Evolutionary conservation across 768 basidiomycete genomes (phyloP).

Genomic region (Leccinum uliginosum): DNA sequence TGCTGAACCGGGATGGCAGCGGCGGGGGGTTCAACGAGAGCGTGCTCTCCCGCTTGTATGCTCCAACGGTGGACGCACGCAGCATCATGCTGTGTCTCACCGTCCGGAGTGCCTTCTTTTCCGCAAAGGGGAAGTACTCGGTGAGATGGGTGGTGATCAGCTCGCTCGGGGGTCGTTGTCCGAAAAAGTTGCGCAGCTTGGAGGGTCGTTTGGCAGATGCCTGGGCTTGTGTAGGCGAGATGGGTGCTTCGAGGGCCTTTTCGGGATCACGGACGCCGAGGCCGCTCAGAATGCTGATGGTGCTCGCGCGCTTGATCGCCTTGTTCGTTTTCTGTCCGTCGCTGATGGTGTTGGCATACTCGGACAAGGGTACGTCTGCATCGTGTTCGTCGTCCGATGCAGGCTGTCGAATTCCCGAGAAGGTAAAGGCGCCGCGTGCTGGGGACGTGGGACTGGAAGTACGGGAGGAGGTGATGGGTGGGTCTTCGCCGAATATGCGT

Average conservation of each 20-base stretch:
- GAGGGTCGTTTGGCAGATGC: conserved; percentile 42
- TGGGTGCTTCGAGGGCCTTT: conserved; percentile 53
- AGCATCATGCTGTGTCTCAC: conserved; percentile 85
- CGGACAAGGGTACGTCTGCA: conserved; percentile 30
- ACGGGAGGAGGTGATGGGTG: conserved; percentile 24
- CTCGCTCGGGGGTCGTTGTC: conserved; percentile 95
- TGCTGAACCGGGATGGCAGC: conserved; percentile 37
- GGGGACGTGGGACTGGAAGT: conserved; percentile 36
- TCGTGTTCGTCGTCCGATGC: conserved; percentile 37
- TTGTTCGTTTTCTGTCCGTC: conserved; percentile 25
- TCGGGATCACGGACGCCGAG: conserved; percentile 85
- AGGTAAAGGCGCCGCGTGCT: conserved; percentile 14
- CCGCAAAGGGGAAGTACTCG: conserved; percentile 93
- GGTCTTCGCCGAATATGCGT: conserved; percentile 46
- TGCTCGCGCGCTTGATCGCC: conserved; percentile 78
- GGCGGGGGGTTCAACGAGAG: conserved; percentile 39
- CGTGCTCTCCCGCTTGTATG: conserved; percentile 41
- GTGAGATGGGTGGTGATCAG: conserved; percentile 92
- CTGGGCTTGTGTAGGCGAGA: conserved; percentile 43
- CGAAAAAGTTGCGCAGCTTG: conserved; percentile 93
- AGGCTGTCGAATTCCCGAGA: conserved; percentile 8
- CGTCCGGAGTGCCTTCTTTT: conserved; percentile 87
- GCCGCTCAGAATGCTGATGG: conserved; percentile 90
- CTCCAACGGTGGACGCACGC: conserved; percentile 43
- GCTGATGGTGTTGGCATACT: conserved; percentile 24